These are phyloP conservation scores for Daldinia grandis DNA, from an alignment of 495 filamentous ascomycete species.

Conservation along the genomic window DNA sequence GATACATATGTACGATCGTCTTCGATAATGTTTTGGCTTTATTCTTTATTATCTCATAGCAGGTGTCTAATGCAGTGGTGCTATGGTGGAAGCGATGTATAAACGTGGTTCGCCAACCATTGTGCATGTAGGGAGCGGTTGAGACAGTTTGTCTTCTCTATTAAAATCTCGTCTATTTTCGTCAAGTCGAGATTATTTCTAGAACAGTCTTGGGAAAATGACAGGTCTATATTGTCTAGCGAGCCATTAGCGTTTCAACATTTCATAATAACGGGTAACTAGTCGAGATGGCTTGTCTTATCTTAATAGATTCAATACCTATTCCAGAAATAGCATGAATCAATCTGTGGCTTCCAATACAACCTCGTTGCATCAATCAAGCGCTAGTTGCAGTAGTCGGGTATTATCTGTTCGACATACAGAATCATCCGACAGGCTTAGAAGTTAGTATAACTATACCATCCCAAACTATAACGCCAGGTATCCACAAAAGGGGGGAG, in stretches of 20 bases:
- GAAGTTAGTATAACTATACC: background rate
- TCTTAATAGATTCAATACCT: background rate
- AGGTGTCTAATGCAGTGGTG: background rate
- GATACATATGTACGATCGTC: background rate
- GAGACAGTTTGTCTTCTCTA: background rate
- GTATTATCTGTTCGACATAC: constrained; percentile 20
- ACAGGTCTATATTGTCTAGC: background rate
- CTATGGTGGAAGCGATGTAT: background rate
- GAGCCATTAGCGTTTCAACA: background rate
- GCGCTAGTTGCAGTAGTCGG: constrained; percentile 14
- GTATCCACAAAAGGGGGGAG: background rate
- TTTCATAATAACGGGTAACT: background rate
- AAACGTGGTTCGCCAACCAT: background rate
- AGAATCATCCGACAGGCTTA: constrained; percentile 4
- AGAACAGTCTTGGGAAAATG: background rate
- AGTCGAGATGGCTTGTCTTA: background rate
- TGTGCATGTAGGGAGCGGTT: background rate
- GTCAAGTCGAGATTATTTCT: background rate
- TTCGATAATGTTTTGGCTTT: background rate
- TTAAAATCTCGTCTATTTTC: background rate
- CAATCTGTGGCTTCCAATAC: background rate
- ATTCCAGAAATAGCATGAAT: background rate
- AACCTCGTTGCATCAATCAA: constrained; percentile 6
- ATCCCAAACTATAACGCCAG: background rate
- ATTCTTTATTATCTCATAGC: background rate